Conservation (phyloP, 1,139 yeast genomes). For the Arxiozyma heterogenica region DNA sequence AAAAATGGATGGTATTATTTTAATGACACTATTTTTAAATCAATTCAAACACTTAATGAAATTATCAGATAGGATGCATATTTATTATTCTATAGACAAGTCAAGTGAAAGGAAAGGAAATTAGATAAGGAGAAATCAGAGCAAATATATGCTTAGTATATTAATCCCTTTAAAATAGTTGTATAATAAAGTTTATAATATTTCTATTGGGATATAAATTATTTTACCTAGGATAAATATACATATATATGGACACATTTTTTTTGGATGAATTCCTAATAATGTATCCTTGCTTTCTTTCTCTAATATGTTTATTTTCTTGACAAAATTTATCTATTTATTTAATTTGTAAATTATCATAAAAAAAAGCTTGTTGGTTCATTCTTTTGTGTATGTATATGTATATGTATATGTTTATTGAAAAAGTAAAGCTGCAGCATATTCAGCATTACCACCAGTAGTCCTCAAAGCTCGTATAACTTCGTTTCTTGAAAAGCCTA, state of each 20-base stretch:
- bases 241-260: too few relatives aligned
- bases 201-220: background rate
- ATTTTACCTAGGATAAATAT: background rate
- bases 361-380: too few relatives aligned
- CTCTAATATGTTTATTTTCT: too few relatives aligned
- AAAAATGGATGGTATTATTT: slow-evolving; percentile 32
- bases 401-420: background rate
- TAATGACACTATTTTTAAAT: slow-evolving; percentile 24
- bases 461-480: slow-evolving; percentile 57
- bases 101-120: background rate
- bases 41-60: slow-evolving; percentile 19
- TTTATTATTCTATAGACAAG: slow-evolving; percentile 51
- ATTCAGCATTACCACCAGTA: slow-evolving; percentile 69
- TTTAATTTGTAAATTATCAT: background rate
- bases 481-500: slow-evolving; percentile 64
- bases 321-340: background rate
- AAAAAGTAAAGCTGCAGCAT: slow-evolving; percentile 58
- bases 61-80: slow-evolving; percentile 49
- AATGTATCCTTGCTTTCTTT: too few relatives aligned
- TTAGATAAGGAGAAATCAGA: too few relatives aligned
- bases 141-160: background rate
- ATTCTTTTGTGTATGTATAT: background rate
- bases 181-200: too few relatives aligned
- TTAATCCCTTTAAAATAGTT: background rate
- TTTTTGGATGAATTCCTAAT: too few relatives aligned